These are phyloP conservation scores for Hippophae rhamnoides DNA, from an alignment of 306 rosid genomes.

Conservation along the genomic window DNA sequence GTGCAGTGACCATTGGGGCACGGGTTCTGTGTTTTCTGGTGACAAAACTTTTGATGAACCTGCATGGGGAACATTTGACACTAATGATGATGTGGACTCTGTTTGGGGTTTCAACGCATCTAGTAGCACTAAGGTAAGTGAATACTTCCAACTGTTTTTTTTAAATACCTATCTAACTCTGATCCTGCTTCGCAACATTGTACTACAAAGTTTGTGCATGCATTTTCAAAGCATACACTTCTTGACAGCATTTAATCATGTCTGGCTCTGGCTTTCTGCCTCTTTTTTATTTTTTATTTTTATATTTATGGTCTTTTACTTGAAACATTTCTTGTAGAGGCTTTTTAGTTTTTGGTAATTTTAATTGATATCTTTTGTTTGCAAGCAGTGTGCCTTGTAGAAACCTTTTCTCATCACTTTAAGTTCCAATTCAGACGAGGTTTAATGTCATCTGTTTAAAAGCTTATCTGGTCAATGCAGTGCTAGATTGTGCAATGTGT, in stretches of 20 bases:
- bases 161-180: background rate
- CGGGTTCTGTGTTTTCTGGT: slow-evolving; percentile 59
- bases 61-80: slow-evolving; percentile 78
- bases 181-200: background rate
- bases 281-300: no score
- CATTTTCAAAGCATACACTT: background rate
- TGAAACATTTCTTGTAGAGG: no score
- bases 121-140: slow-evolving; percentile 49
- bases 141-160: background rate
- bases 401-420: no score
- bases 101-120: slow-evolving; percentile 74
- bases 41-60: slow-evolving; percentile 69
- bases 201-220: background rate
- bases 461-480: no score
- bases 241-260: background rate
- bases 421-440: no score
- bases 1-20: slow-evolving; percentile 60
- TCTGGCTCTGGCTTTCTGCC: no score
- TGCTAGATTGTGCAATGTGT: no score
- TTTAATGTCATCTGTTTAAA: no score
- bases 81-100: slow-evolving; percentile 76
- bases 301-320: no score
- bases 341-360: no score
- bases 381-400: no score
- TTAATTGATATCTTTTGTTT: no score